These are phyloP conservation scores for Chimonanthus salicifolius DNA, from an alignment of 164 flowering plant species.

Conservation along the genomic window DNA sequence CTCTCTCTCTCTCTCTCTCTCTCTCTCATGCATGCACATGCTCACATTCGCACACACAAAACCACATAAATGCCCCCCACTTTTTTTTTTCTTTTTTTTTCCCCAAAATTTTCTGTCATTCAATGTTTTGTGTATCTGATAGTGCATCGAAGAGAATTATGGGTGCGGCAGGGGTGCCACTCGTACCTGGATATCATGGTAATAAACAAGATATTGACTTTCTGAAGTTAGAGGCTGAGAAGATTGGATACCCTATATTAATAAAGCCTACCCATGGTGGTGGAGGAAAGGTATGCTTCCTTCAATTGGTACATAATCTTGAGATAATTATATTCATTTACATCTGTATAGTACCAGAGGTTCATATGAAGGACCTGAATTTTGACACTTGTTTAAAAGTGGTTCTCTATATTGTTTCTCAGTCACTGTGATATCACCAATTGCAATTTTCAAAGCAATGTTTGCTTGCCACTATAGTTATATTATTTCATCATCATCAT, in stretches of 20 bases:
- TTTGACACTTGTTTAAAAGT: background rate
- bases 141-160: constrained; percentile 99
- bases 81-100: background rate
- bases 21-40: background rate
- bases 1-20: background rate
- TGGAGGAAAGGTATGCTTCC: constrained; percentile 81
- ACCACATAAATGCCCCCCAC: too few species aligned
- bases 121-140: constrained; percentile 11
- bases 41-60: too few species aligned
- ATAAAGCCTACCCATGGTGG: constrained; percentile 99
- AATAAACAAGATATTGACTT: constrained; percentile 76
- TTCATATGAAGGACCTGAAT: background rate
- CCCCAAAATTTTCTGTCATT: background rate
- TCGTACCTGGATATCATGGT: constrained; percentile 99
- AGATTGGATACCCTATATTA: constrained; percentile 88
- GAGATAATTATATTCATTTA: background rate
- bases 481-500: too few species aligned
- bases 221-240: constrained; percentile 84
- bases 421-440: background rate
- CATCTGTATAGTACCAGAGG: background rate
- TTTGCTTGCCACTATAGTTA: too few species aligned
- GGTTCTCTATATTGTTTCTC: background rate
- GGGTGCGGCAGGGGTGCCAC: constrained; percentile 98
- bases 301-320: background rate
- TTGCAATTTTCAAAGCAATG: too few species aligned